phyloP scores from a whole-genome alignment of 805 yeast species.

The Teunomyces lycoperdinae region DNA sequence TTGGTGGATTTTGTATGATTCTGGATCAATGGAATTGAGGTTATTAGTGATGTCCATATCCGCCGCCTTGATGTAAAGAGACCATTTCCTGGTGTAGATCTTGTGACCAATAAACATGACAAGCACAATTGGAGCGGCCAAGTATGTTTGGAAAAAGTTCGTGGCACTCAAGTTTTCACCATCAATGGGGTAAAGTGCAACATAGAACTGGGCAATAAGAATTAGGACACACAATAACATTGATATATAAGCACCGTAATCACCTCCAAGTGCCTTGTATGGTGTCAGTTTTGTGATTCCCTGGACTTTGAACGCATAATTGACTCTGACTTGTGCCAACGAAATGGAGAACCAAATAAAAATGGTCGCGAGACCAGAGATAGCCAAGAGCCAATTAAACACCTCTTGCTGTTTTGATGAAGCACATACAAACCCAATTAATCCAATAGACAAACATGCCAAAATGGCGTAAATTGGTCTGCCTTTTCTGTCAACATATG shows the following conservation, averaged over 20 bases:
- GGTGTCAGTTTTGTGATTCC: slow-evolving; percentile 32
- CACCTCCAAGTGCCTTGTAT: slow-evolving; percentile 36
- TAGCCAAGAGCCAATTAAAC: slow-evolving; percentile 73
- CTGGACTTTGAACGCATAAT: slow-evolving; percentile 56
- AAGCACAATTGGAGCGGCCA: slow-evolving; percentile 21
- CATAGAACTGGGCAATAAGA: slow-evolving; percentile 41
- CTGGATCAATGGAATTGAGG: slow-evolving; percentile 41
- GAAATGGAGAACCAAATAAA: slow-evolving; percentile 79
- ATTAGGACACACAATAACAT: slow-evolving; percentile 29
- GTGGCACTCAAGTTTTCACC: slow-evolving; percentile 17
- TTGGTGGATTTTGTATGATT: slow-evolving; percentile 44
- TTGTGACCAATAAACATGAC: slow-evolving; percentile 23
- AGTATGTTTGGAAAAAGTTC: slow-evolving; percentile 20
- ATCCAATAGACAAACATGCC: slow-evolving; percentile 50
- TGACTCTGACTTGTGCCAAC: slow-evolving; percentile 61
- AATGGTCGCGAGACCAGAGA: slow-evolving; percentile 73
- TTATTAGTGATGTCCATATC: slow-evolving; percentile 13
- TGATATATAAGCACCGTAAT: slow-evolving; percentile 34
- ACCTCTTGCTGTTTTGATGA: slow-evolving; percentile 54
- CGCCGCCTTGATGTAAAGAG: slow-evolving; percentile 7
- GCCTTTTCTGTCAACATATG: slow-evolving; percentile 72
- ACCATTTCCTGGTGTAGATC: slow-evolving; percentile 22
- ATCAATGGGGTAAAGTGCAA: slow-evolving; percentile 37
- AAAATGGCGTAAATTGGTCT: slow-evolving; percentile 70
- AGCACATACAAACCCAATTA: slow-evolving; percentile 62